These are phyloP conservation scores for Ephemerocybe angulata DNA, from an alignment of 768 basidiomycete species.

Conservation along the genomic window DNA sequence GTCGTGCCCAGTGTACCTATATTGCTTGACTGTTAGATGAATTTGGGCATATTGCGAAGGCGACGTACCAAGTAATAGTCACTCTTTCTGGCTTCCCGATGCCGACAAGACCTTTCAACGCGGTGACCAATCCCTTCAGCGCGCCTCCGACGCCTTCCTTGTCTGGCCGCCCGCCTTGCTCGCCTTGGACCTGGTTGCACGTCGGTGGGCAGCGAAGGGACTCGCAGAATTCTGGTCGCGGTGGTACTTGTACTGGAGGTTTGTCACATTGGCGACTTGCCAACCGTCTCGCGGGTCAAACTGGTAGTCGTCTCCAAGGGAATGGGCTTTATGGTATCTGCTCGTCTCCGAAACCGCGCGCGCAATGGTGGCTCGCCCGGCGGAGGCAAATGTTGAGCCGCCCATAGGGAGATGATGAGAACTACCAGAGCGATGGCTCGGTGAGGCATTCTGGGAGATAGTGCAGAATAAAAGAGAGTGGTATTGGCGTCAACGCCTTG, in stretches of 20 bases:
- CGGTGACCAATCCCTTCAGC: slow-evolving; percentile 29
- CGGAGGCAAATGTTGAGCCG: slow-evolving; percentile 5
- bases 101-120: slow-evolving; percentile 32
- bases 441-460: not conserved
- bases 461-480: not conserved
- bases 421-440: not conserved
- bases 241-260: slow-evolving; percentile 61
- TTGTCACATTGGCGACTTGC: slow-evolving; percentile 57
- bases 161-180: not conserved
- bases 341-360: slow-evolving; percentile 21
- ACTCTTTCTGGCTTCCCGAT: slow-evolving; percentile 6
- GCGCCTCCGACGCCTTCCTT: slow-evolving; percentile 17
- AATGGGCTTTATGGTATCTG: slow-evolving; percentile 57
- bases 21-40: not conserved
- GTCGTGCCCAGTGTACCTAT: slow-evolving; percentile 81
- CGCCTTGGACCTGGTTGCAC: slow-evolving; percentile 1
- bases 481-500: not conserved
- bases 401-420: slow-evolving; percentile 10
- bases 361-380: slow-evolving; percentile 14
- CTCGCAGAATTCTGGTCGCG: slow-evolving; percentile 39
- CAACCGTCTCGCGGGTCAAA: slow-evolving; percentile 74
- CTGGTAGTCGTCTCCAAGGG: slow-evolving; percentile 53
- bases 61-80: slow-evolving; percentile 9
- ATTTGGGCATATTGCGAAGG: slow-evolving; percentile 19
- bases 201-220: slow-evolving; percentile 11